Percentiles rank a stretch among this genome's conserved stretches.
phyloP scores from a whole-genome alignment of 2,329 filamentous ascomycete genomes.

The Alternaria novae-zelandiae region DNA sequence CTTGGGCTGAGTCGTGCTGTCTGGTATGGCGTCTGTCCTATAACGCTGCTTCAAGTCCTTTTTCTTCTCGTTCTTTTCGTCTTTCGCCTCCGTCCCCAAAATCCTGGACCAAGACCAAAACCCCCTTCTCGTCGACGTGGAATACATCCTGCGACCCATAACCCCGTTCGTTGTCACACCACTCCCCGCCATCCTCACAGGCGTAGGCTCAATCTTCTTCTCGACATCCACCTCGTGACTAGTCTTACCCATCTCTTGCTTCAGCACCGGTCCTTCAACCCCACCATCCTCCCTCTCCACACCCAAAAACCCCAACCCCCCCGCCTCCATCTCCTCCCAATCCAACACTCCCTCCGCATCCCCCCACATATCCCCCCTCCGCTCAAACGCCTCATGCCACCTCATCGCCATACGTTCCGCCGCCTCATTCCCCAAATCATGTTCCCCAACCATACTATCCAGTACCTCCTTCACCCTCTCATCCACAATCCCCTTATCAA shows the following conservation, averaged over 20 bases:
- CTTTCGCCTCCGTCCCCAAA: background rate
- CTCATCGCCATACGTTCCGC: slow-evolving; percentile 33
- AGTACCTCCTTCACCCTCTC: slow-evolving; percentile 21
- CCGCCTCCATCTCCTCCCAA: slow-evolving; percentile 25
- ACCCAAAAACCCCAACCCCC: slow-evolving; percentile 22
- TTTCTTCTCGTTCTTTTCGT: background rate
- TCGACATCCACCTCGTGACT: background rate
- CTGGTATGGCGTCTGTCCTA: background rate
- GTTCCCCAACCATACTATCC: slow-evolving; percentile 31
- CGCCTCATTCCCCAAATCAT: slow-evolving; percentile 30
- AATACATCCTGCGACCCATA: slow-evolving; percentile 14
- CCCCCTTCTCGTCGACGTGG: slow-evolving; percentile 6
- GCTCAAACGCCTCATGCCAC: slow-evolving; percentile 26
- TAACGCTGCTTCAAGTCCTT: background rate
- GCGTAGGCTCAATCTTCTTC: background rate
- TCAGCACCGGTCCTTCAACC: background rate
- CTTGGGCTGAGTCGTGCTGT: background rate
- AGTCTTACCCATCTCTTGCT: background rate
- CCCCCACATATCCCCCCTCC: slow-evolving; percentile 1
- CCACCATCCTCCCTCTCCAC: background rate
- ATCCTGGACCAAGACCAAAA: background rate
- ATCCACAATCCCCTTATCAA: slow-evolving; percentile 4
- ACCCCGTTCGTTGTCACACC: background rate
- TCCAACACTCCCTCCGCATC: slow-evolving; percentile 17
- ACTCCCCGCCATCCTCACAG: background rate